phyloP scores from a whole-genome alignment of 257 asterid species.

The Solanum lycopersicoides region DNA sequence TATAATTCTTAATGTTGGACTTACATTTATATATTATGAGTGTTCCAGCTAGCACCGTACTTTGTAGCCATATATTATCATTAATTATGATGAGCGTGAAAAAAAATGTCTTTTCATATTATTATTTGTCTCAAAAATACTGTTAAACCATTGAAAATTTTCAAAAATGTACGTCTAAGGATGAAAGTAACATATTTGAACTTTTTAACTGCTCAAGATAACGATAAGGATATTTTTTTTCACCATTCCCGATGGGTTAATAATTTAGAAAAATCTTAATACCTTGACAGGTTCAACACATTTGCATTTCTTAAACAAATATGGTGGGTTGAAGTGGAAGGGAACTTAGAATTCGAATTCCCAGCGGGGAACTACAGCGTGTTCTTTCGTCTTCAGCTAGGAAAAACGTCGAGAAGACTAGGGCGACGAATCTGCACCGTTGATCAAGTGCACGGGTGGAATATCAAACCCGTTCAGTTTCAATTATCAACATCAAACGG shows the following conservation, averaged over 20 bases:
- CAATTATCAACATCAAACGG: slow-evolving; percentile 27
- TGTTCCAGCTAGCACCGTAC: background rate
- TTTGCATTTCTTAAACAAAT: slow-evolving; percentile 44
- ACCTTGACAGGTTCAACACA: slow-evolving; percentile 20
- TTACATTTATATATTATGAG: background rate
- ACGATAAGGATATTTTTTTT: background rate
- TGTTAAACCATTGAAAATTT: background rate
- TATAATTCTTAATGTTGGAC: background rate
- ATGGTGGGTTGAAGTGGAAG: slow-evolving; percentile 62
- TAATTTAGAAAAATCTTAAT: background rate
- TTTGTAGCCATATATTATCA: background rate
- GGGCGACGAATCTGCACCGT: slow-evolving; percentile 12
- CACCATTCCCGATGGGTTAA: background rate
- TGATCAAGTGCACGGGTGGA: slow-evolving; percentile 48
- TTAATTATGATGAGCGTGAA: background rate
- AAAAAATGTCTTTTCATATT: background rate
- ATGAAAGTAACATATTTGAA: background rate
- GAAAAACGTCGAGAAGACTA: slow-evolving; percentile 8
- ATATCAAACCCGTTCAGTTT: slow-evolving; percentile 37
- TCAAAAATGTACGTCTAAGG: background rate
- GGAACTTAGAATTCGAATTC: slow-evolving; percentile 40
- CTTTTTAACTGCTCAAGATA: background rate
- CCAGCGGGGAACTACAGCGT: slow-evolving; percentile 41
- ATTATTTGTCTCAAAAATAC: background rate
- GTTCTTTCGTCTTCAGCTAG: slow-evolving; percentile 38